Base-by-base conservation (phyloP, 768 basidiomycete species). In the Xerocomellus dryophilus region DNA sequence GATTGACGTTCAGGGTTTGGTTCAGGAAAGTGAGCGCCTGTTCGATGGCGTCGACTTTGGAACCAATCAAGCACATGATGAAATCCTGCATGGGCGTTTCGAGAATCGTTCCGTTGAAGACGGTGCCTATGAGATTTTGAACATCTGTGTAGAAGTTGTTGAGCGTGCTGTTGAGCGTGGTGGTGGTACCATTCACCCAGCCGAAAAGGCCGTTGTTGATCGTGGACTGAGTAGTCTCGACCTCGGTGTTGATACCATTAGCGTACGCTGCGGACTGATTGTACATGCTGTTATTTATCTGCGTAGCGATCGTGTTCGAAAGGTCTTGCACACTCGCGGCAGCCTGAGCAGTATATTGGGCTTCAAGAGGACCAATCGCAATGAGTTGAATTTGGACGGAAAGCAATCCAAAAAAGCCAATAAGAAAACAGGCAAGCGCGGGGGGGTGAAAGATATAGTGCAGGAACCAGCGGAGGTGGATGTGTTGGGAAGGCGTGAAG, bases 101-200 rank as follows among this genome's bases (percentile, higher is more conserved):
- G 32, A 98, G 81, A 60, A 94, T 80, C 5, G 94, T 95, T 8
- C 84, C 84, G 43, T 90, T 87, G 70, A 98, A 95, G 9, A 93
- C 80, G 1, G 78, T 77, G 50, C 77, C 73, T n/a, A 98, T 91
- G 7, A 82, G 78, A 41, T 80, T 76, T 70, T 96, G 90, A 31
- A 99, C 73, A 46, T 93, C 93, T 51, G 76, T 76, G 73, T 98
- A 98, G 70, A 99, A 96, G 43, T 77, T 78, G 66, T 82, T 86
- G 63, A 99, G 74, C 4, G 96, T 97, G 61, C 76, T 74, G 70
- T 99, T 99, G 49, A 99, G 79, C 7, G 86, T 84, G 4, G 83
- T 84, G 1, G 93, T 96, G 8, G 96, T 96, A 17, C 77, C 80
- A 62, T 98, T 93, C 45, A 98, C 86, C 95, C 95, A 98, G 10